Percentiles rank a stretch among this genome's conserved stretches.
Conservation (phyloP, 768 basidiomycete genomes). For the Suillus tomentosus region DNA sequence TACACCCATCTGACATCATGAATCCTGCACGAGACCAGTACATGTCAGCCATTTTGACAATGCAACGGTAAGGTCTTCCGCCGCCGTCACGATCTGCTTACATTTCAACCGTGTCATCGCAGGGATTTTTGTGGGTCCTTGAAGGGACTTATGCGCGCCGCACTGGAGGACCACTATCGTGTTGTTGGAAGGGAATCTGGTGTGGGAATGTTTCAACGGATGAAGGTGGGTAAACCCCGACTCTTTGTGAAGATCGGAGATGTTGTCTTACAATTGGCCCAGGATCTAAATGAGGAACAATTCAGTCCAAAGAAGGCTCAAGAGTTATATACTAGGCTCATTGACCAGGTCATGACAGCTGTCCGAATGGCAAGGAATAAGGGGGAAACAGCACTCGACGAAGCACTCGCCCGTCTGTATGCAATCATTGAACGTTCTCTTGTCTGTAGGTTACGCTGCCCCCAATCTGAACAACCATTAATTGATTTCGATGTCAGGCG, state of each 20-base stretch:
- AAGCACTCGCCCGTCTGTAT: slow-evolving; percentile 1
- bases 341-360: background rate
- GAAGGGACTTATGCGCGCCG: background rate
- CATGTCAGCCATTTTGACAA: background rate
- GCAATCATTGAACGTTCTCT: background rate
- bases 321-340: background rate
- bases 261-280: background rate
- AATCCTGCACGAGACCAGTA: background rate
- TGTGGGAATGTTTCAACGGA: background rate
- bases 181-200: background rate
- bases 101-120: too few species aligned
- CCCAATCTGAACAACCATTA: background rate
- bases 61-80: background rate
- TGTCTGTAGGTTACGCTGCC: background rate
- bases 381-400: background rate
- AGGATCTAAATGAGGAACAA: slow-evolving; percentile 2
- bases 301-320: background rate
- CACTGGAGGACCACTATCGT: background rate
- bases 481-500: background rate
- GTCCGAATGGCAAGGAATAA: background rate
- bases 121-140: slow-evolving; percentile 3
- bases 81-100: background rate
- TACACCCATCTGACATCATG: background rate
- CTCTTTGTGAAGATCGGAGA: background rate
- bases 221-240: slow-evolving; percentile 3